These are phyloP conservation scores for Peronospora belbahrii DNA, from an alignment of 352 stramenopile species.

Conservation along the genomic window DNA sequence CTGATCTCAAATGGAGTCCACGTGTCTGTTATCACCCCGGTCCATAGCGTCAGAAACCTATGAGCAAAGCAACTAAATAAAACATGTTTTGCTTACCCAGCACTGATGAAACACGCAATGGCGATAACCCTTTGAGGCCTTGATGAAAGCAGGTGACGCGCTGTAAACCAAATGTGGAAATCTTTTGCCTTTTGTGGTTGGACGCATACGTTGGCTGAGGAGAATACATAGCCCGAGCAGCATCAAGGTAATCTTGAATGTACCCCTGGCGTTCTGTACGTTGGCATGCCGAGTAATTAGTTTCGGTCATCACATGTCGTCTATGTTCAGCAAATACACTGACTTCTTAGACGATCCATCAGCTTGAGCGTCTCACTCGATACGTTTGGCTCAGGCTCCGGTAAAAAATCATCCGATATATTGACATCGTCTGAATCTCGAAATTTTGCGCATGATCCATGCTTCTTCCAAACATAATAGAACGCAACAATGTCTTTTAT, in stretches of 20 bases:
- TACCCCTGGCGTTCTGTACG: constrained; percentile 53
- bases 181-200: constrained; percentile 45
- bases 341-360: constrained; percentile 58
- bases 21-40: constrained; percentile 29
- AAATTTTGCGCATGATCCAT: constrained; percentile 38
- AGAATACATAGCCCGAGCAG: constrained; percentile 45
- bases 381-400: constrained; percentile 44
- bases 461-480: constrained; percentile 86
- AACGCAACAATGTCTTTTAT: constrained; percentile 64
- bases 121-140: constrained; percentile 39
- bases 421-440: constrained; percentile 29
- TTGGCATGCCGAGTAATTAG: background rate
- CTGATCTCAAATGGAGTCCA: constrained; percentile 77
- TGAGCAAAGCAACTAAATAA: background rate
- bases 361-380: constrained; percentile 50
- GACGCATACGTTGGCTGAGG: constrained; percentile 26
- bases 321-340: constrained; percentile 5
- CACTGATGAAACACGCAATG: constrained; percentile 36
- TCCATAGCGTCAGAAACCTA: background rate
- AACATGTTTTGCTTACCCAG: constrained; percentile 35
- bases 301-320: background rate
- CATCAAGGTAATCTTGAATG: constrained; percentile 60
- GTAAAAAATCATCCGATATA: constrained; percentile 39
- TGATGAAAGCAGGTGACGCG: constrained; percentile 38
- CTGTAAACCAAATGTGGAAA: constrained; percentile 49